Conservation (phyloP, 2,329 filamentous ascomycete species). For the Neurospora crassa region DNA sequence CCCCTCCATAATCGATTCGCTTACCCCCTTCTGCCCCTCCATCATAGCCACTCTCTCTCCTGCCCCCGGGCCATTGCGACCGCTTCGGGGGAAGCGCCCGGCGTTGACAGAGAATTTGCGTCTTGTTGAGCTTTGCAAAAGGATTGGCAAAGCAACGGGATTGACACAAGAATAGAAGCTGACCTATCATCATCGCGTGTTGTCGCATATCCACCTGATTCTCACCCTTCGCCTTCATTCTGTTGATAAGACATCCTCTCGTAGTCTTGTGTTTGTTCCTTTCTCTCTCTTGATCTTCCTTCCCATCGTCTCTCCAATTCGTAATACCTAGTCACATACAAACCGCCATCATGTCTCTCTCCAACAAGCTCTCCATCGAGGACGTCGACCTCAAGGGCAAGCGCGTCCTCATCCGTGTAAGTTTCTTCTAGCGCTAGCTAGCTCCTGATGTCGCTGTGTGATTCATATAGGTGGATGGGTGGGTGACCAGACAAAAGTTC, state of each 20-base stretch:
- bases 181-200: neutral
- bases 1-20: neutral
- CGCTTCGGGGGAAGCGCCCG: neutral
- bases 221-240: neutral
- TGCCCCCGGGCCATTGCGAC: neutral
- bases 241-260: neutral
- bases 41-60: neutral
- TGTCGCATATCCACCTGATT: neutral
- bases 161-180: neutral
- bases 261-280: neutral
- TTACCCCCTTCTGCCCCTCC: neutral
- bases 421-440: constrained; percentile 21
- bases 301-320: neutral
- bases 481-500: neutral
- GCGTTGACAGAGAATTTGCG: neutral
- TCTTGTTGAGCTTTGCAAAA: neutral
- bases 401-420: constrained; percentile 91
- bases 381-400: constrained; percentile 98
- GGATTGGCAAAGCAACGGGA: neutral
- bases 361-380: constrained; percentile 94
- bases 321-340: neutral
- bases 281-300: neutral
- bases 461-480: neutral
- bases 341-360: constrained; percentile 74
- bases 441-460: neutral